Conservation (phyloP, 176 grass and related monocot genomes). For the Oryza nivara region DNA sequence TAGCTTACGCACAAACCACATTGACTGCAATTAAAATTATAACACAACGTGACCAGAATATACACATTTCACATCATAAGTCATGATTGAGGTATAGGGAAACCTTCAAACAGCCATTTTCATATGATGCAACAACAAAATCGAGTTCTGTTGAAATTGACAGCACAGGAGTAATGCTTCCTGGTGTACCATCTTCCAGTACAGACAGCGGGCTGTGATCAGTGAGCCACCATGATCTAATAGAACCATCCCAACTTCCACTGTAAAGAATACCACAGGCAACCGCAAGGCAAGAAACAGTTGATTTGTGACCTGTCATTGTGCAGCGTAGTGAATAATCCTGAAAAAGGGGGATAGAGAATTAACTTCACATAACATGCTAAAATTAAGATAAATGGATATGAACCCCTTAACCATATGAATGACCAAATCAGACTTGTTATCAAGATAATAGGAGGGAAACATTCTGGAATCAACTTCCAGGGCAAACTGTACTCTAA, state of each 20-base stretch:
- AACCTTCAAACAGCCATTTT: slow-evolving; percentile 96
- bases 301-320: slow-evolving; percentile 88
- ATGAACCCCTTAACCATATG: background rate
- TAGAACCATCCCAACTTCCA: slow-evolving; percentile 95
- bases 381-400: background rate
- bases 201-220: slow-evolving; percentile 82
- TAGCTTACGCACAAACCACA: background rate
- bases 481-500: background rate
- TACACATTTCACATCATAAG: slow-evolving; percentile 9
- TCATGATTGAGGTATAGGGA: slow-evolving; percentile 12
- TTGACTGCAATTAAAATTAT: slow-evolving; percentile 12
- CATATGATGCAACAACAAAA: slow-evolving; percentile 75
- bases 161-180: slow-evolving; percentile 76
- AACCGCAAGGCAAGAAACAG: slow-evolving; percentile 80
- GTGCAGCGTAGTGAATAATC: slow-evolving; percentile 86
- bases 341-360: slow-evolving; percentile 52
- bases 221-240: slow-evolving; percentile 90
- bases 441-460: background rate
- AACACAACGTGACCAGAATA: background rate
- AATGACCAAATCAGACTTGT: background rate
- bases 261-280: slow-evolving; percentile 84
- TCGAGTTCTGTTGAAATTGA: slow-evolving; percentile 68
- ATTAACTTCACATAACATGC: slow-evolving; percentile 36
- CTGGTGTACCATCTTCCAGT: slow-evolving; percentile 64
- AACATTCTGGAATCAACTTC: slow-evolving; percentile 19